Evolutionary conservation across 257 asterid species (phyloP).

Genomic region (Fraxinus pennsylvanica): DNA sequence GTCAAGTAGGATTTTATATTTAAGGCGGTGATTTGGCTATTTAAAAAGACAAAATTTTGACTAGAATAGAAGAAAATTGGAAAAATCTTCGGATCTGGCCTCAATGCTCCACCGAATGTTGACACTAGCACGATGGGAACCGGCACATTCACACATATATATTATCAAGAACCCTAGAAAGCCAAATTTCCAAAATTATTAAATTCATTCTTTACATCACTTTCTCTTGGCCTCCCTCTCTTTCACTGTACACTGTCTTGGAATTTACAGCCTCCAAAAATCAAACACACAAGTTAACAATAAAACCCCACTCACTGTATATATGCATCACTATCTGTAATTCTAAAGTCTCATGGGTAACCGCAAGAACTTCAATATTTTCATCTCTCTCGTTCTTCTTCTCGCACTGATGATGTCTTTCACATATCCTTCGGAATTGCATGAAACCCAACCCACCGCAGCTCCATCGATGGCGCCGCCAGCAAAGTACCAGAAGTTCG

Average conservation of each 20-base stretch:
- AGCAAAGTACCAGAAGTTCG: conserved; percentile 18
- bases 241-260: conserved; percentile 3
- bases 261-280: conserved; percentile 12
- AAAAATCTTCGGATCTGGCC: conserved; percentile 23
- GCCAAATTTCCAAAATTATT: neutral
- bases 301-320: neutral
- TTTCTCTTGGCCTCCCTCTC: neutral
- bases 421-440: conserved; percentile 22
- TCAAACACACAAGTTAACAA: conserved; percentile 10
- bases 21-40: neutral
- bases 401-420: conserved; percentile 25
- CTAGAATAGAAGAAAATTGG: neutral
- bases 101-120: conserved; percentile 48
- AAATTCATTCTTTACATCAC: neutral
- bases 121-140: conserved; percentile 35
- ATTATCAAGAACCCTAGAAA: neutral
- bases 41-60: neutral
- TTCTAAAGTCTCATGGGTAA: conserved; percentile 24
- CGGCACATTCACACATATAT: neutral
- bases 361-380: conserved; percentile 18
- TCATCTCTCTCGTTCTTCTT: conserved; percentile 24
- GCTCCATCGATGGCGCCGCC: conserved; percentile 1
- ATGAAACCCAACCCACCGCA: conserved; percentile 3
- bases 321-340: neutral
- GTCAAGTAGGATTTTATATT: too few relatives aligned